Evolutionary conservation across 352 stramenopile genomes (phyloP).

Genomic region (Pythium periplocum): DNA sequence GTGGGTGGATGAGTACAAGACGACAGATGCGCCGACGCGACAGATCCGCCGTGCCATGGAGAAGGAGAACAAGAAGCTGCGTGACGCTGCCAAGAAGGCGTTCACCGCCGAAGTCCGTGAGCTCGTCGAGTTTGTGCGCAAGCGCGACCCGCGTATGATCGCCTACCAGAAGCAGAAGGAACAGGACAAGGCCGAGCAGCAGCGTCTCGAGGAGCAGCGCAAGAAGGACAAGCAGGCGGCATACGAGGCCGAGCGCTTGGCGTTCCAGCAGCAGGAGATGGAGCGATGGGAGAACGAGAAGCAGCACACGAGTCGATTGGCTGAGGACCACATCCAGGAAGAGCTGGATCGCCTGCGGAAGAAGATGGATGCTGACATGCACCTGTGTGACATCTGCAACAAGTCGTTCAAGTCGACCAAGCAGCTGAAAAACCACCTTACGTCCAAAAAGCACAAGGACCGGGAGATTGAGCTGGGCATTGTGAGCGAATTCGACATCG

Average conservation of each 20-base stretch:
- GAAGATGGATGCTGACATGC: constrained; percentile 64
- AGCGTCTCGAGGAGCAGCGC: constrained; percentile 42
- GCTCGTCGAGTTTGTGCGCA: constrained; percentile 79
- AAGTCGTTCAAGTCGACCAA: constrained; percentile 84
- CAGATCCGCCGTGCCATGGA: constrained; percentile 79
- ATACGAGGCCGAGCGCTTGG: constrained; percentile 50
- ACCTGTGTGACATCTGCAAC: constrained; percentile 74
- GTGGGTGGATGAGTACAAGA: constrained; percentile 83
- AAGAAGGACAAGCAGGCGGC: constrained; percentile 53
- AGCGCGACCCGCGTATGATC: constrained; percentile 67
- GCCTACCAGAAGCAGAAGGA: constrained; percentile 65
- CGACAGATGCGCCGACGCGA: constrained; percentile 69
- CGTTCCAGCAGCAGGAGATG: constrained; percentile 66
- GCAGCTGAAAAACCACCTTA: constrained; percentile 75
- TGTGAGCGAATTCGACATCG: constrained; percentile 43
- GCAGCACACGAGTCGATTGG: constrained; percentile 40
- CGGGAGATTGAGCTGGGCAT: constrained; percentile 70
- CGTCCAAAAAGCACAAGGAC: constrained; percentile 79
- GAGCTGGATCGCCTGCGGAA: constrained; percentile 58
- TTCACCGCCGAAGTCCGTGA: constrained; percentile 77
- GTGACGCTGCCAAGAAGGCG: constrained; percentile 65
- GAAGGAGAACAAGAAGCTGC: constrained; percentile 88
- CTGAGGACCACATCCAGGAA: constrained; percentile 51
- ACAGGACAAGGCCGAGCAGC: constrained; percentile 42
- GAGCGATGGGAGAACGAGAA: constrained; percentile 44